phyloP scores from a whole-genome alignment of 768 basidiomycete species.

The Suillus placidus region DNA sequence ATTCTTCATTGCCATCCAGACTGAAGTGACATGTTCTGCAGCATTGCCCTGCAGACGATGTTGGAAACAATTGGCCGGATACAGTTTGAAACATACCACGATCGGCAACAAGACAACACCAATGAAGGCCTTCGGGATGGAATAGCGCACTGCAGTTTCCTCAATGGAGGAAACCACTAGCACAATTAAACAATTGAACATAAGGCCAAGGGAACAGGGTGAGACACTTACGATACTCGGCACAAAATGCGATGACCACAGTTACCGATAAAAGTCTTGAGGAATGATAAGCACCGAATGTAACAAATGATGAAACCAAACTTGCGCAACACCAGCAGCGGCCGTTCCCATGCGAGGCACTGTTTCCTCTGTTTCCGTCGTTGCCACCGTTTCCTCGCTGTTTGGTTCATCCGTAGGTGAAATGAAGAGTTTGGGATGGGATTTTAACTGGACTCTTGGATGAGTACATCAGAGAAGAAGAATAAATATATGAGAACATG shows the following conservation, averaged over 20 bases:
- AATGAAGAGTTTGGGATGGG: conserved; percentile 66
- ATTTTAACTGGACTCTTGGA: conserved; percentile 56
- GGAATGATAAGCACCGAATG: conserved; percentile 5
- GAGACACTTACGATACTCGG: conserved; percentile 70
- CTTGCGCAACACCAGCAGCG: conserved; percentile 60
- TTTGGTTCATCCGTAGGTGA: conserved; percentile 34
- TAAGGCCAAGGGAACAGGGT: neutral
- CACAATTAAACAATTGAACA: neutral
- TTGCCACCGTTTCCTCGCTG: neutral
- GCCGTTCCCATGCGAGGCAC: conserved; percentile 65
- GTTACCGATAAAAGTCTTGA: conserved; percentile 74
- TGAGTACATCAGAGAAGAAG: conserved; percentile 8
- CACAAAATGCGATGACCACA: conserved; percentile 83
- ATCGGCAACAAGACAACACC: conserved; percentile 86
- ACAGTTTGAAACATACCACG: conserved; percentile 54
- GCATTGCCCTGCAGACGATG: conserved; percentile 60
- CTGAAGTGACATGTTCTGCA: conserved; percentile 82
- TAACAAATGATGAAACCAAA: neutral
- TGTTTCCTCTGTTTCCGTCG: conserved; percentile 23
- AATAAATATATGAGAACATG: conserved; percentile 28
- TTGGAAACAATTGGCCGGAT: neutral
- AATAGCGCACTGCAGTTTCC: conserved; percentile 80
- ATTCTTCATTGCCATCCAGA: conserved; percentile 87
- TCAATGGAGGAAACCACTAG: conserved; percentile 90
- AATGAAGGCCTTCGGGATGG: conserved; percentile 84